These are phyloP conservation scores for Gyromitra esculenta DNA, from an alignment of 2,329 filamentous ascomycete genomes.

Conservation along the genomic window DNA sequence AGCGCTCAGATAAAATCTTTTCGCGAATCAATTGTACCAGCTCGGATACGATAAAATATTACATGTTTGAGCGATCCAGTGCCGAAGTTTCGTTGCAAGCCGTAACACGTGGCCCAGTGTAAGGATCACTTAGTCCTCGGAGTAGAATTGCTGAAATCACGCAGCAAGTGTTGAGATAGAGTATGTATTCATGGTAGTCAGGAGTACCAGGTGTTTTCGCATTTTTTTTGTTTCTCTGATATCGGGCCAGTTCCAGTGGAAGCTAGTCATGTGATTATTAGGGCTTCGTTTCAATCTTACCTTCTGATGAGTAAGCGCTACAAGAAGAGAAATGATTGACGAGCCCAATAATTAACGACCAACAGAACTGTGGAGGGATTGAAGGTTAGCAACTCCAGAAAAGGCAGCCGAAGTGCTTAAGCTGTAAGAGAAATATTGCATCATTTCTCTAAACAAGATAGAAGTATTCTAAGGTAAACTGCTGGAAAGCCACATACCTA, in stretches of 20 bases:
- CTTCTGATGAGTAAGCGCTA: no score
- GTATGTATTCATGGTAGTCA: background rate
- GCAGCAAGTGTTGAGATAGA: background rate
- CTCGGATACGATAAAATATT: background rate
- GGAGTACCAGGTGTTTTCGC: background rate
- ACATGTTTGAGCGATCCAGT: background rate
- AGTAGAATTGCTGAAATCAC: background rate
- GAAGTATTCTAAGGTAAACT: no score
- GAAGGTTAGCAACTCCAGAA: no score
- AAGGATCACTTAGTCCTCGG: background rate
- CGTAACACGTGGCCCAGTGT: background rate
- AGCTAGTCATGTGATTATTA: no score
- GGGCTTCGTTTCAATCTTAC: no score
- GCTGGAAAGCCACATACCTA: no score
- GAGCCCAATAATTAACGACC: no score
- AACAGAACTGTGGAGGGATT: no score
- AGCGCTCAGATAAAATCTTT: slow-evolving; percentile 1
- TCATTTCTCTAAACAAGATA: no score
- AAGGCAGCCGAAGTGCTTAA: no score
- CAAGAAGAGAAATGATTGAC: no score
- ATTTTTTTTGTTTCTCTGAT: background rate
- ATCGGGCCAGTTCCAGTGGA: background rate
- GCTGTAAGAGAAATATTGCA: no score
- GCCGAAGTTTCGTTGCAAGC: background rate
- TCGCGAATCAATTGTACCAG: slow-evolving; percentile 13